A percentile compares a stretch with the other conserved stretches of the same genome.
These are phyloP conservation scores for Physaria fendleri DNA, from an alignment of 345 rosid species.

Conservation along the genomic window DNA sequence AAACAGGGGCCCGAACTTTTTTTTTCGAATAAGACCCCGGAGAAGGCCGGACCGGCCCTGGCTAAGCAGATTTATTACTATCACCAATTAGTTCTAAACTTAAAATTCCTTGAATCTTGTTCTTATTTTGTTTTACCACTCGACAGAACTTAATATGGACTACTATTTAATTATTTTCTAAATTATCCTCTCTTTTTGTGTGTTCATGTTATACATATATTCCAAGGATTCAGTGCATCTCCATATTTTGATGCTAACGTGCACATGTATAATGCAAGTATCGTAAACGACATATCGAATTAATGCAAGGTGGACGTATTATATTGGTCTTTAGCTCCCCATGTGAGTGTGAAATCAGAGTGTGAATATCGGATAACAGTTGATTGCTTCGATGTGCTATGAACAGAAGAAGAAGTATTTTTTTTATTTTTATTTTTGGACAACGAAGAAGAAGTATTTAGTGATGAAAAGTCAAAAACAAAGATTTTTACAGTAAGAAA, in stretches of 20 bases:
- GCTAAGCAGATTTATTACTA: neutral
- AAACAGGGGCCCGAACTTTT: too few species aligned
- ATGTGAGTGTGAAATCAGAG: conserved; percentile 24
- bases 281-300: neutral
- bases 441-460: too few species aligned
- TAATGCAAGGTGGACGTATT: neutral
- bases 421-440: too few species aligned
- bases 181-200: neutral
- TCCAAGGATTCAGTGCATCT: neutral
- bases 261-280: neutral
- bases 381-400: conserved; percentile 11
- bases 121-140: neutral
- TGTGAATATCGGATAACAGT: neutral
- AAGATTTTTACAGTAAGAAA: neutral
- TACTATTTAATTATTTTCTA: neutral
- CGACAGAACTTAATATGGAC: neutral
- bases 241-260: neutral
- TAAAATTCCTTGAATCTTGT: neutral
- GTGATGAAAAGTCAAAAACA: neutral
- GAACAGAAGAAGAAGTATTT: neutral
- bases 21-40: too few species aligned
- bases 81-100: neutral
- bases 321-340: conserved; percentile 3
- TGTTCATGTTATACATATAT: neutral
- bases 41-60: too few species aligned